Conservation (phyloP, 2,329 filamentous ascomycete species). For the Stemphylium vesicarium region DNA sequence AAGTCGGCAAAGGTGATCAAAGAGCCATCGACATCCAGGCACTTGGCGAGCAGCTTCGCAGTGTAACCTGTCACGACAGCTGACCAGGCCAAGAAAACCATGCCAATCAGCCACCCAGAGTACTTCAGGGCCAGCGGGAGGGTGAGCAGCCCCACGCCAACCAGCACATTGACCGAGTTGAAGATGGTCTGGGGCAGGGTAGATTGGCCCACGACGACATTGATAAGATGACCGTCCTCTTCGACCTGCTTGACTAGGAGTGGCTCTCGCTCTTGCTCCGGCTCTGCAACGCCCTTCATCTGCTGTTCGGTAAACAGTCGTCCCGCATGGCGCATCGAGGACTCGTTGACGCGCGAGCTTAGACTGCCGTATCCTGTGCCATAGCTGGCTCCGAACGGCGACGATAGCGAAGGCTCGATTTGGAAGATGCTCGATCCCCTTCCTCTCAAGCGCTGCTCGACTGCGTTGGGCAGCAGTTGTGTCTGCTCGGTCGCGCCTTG, state of each 20-base stretch:
- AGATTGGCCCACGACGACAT: constrained; percentile 89
- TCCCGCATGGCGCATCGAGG: constrained; percentile 63
- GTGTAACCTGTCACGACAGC: constrained; percentile 84
- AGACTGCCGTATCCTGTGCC: constrained; percentile 67
- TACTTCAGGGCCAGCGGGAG: constrained; percentile 87
- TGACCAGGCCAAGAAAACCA: constrained; percentile 74
- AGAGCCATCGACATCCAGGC: constrained; percentile 82
- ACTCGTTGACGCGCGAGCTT: constrained; percentile 62
- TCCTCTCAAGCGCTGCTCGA: constrained; percentile 38
- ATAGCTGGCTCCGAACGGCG: constrained; percentile 76
- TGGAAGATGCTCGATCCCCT: constrained; percentile 55
- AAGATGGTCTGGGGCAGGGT: constrained; percentile 94
- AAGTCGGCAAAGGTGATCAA: constrained; percentile 95
- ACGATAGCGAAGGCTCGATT: constrained; percentile 64
- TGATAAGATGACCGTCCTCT: constrained; percentile 80
- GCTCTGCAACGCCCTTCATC: constrained; percentile 49
- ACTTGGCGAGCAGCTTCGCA: constrained; percentile 82
- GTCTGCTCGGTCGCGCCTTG: constrained; percentile 40
- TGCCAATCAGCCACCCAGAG: constrained; percentile 85
- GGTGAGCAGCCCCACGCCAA: constrained; percentile 87
- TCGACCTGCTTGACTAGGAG: constrained; percentile 89
- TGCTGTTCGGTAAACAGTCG: constrained; percentile 57
- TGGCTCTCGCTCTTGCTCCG: constrained; percentile 64
- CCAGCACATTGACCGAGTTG: constrained; percentile 93
- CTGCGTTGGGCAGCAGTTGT: constrained; percentile 34